phyloP scores from a whole-genome alignment of 169 alveolate species.

The Fabrea salina region DNA sequence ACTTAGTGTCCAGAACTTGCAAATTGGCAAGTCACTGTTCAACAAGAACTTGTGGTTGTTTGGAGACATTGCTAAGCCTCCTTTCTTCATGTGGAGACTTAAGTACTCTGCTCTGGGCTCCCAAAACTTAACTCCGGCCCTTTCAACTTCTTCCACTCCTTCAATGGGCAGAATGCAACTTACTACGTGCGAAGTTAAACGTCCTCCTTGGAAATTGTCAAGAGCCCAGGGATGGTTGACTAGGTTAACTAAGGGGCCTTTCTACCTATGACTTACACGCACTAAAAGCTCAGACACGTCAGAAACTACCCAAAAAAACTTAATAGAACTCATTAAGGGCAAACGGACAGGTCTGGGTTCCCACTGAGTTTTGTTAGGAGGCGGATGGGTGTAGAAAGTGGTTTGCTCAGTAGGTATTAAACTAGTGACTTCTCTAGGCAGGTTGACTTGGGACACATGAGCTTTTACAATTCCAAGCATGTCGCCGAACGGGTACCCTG shows the following conservation, averaged over 20 bases:
- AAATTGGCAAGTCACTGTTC: background rate
- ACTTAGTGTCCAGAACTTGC: slow-evolving; percentile 1
- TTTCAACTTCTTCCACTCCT: slow-evolving; percentile 8
- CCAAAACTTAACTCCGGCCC: slow-evolving; percentile 2
- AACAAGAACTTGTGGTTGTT: background rate
- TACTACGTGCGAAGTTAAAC: background rate
- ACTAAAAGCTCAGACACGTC: background rate
- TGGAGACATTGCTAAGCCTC: slow-evolving; percentile 4
- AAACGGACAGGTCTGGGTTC: background rate
- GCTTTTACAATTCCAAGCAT: background rate
- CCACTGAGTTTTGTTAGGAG: slow-evolving; percentile 16
- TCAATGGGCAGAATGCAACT: background rate
- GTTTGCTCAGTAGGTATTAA: background rate
- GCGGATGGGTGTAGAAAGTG: background rate
- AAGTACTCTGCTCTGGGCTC: background rate
- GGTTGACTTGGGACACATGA: background rate
- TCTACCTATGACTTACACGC: slow-evolving; percentile 1
- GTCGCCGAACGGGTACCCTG: slow-evolving; percentile 15
- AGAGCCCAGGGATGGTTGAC: slow-evolving; percentile 24
- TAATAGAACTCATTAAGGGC: background rate
- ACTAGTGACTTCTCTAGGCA: background rate
- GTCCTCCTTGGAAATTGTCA: background rate
- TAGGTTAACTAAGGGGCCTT: background rate
- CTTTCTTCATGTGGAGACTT: slow-evolving; percentile 2
- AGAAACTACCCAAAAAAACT: background rate